Base-by-base conservation (phyloP, 768 basidiomycete species). In the Suillus occidentalis region DNA sequence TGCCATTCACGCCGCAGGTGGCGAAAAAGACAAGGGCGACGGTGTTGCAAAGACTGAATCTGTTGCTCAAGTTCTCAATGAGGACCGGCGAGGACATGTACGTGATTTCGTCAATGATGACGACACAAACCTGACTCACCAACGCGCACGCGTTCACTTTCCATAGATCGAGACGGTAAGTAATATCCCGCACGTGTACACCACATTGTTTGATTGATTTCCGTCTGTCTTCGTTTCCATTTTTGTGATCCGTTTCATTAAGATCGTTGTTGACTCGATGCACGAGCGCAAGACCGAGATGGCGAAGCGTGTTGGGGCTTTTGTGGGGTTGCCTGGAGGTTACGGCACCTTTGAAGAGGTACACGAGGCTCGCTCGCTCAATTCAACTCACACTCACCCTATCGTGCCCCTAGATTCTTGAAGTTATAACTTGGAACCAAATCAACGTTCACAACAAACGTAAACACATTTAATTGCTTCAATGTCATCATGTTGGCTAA, bases 331-430 rank as follows among this genome's bases (percentile, higher is more conserved):
- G 22, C 96, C 97, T 1, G 97, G 97, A 22, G 97, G 97, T 0
- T 97, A 88, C 72, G 97, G 97, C 12, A 98, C 96, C 0, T 93
- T 94, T 67, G 97, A 99, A 78, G 97, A 98, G 84, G 92, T 76
- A 65, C 6, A 63, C 9, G 47, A n/a, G 20, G 2, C 42, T 40
- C 8, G 8, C 45, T 66, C 49, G 34, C 12, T 39, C 22, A 9
- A 56, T 14, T 13, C n/a, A 22, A 40, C 55, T 34, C 31, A 25
- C 43, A 8, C 47, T 68, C 37, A 56, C 45, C 14, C 34, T 13
- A 60, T 36, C 13, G 9, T 63, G 56, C 66, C 57, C 9, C 6
- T 68, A 94, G 91, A 78, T 94, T n/a, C 76, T 97, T 36, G 97
- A 99, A 77, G 95, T 93, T 67, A 85, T 89, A 16, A 97, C 96